These are phyloP conservation scores for Calonectria crousiana DNA, from an alignment of 2,329 filamentous ascomycete genomes.

Conservation along the genomic window DNA sequence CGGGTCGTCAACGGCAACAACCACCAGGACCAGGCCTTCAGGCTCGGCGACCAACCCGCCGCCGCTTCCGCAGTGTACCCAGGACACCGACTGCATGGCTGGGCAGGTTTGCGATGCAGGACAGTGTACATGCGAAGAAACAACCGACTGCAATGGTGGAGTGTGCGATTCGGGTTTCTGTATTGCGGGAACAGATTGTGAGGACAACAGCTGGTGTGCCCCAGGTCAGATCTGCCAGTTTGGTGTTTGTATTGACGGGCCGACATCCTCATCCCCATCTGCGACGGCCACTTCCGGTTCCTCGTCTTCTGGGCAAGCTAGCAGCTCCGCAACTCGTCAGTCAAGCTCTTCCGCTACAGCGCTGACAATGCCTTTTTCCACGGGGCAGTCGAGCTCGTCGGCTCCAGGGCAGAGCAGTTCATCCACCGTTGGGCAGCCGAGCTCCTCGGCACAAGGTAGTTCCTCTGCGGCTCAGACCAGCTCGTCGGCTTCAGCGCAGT, in stretches of 20 bases:
- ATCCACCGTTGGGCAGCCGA: too few species aligned
- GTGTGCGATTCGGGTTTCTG: constrained; percentile 1
- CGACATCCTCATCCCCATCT: neutral
- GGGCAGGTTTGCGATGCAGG: neutral
- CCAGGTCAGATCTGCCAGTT: neutral
- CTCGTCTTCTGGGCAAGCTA: neutral
- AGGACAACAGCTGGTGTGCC: neutral
- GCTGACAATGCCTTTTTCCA: neutral
- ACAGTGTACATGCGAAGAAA: neutral
- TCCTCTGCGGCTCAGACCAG: neutral
- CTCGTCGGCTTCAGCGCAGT: neutral
- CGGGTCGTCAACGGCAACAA: neutral
- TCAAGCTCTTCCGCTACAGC: neutral
- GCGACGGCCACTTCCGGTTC: neutral
- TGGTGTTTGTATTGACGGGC: neutral
- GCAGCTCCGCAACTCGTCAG: neutral
- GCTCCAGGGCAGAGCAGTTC: too few species aligned
- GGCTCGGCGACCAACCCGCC: neutral
- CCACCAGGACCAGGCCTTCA: neutral
- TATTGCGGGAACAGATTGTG: neutral
- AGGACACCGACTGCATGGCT: neutral
- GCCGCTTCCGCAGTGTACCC: neutral
- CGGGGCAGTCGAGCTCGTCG: neutral
- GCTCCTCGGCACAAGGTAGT: too few species aligned
- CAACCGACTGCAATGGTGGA: neutral